Base-by-base conservation (phyloP, 228 moss, liverwort and hornwort genomes). In the Sphagnum magellanicum region DNA sequence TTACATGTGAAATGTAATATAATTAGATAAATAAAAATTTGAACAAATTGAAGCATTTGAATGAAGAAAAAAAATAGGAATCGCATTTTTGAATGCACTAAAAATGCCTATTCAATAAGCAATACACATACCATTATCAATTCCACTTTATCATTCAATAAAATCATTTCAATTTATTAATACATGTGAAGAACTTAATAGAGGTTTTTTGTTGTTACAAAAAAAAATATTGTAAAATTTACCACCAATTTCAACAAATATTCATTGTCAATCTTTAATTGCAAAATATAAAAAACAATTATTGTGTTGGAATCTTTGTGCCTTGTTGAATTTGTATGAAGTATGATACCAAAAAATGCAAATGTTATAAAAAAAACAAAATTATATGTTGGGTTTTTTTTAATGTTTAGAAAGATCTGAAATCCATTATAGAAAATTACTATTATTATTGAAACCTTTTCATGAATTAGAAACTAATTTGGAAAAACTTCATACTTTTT, bases 341-440 rank as follows among this genome's bases (percentile, higher is more conserved):
- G 7, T 16, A 5, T 16, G 4, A 16, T 63, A 5, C 5, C 15
- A 63, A 63, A 63, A 63, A 66, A 66, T 0, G 15, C 6, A 32
- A 32, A 32, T 32, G 32, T 32, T 32, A 32, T 32, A 32, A 14
- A 51, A 17, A 66, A 51, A 5, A 50, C 1, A 66, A 50, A 66
- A 52, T 52, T 51, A 64, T 64, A 8, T 48, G 64, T 16, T 63
- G 9, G 16, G 32, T 63, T 16, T 6, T 16, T 63, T 63, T 46
- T 4, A 66, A 66, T 51, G 12, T 66, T 11, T 13, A 66, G 4
- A 10, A 11, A 13, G 66, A 52, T 66, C 52, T 2, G 0, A 50
- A 66, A 64, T 9, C n/a, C 51, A 66, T 66, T 66, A 66, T 51
- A 14, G 52, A 66, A 51, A 66, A 52, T 51, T 50, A 66, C 4